A percentile compares a stretch with the other conserved stretches of the same genome.
These are phyloP conservation scores for Filosporella fistucella DNA, from an alignment of 495 filamentous ascomycete genomes.

Conservation along the genomic window DNA sequence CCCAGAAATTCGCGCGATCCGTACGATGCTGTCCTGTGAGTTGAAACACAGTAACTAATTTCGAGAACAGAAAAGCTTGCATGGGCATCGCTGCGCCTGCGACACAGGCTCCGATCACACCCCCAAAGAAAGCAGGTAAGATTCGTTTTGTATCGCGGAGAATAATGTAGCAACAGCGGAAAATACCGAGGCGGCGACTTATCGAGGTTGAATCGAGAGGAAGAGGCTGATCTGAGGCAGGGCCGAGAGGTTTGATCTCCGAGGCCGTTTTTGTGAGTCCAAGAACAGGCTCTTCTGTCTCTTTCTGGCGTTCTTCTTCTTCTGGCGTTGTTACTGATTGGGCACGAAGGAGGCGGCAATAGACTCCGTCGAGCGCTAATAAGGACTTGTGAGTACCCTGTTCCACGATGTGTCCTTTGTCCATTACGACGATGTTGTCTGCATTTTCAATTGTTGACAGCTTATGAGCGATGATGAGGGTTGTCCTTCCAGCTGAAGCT, in stretches of 20 bases:
- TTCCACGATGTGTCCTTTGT: background rate
- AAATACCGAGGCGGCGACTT: background rate
- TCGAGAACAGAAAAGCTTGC: conserved; percentile 6
- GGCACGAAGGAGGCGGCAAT: background rate
- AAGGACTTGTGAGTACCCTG: background rate
- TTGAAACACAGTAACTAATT: conserved; percentile 3
- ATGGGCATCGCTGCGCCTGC: background rate
- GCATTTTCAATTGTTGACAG: background rate
- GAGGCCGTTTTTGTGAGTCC: background rate
- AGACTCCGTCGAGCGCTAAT: background rate
- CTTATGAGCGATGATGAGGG: background rate
- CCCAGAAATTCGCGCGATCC: conserved; percentile 6
- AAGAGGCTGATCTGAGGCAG: background rate
- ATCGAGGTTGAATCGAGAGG: background rate
- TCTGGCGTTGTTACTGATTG: background rate
- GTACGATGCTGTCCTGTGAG: background rate
- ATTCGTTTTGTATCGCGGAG: background rate
- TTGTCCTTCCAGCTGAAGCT: background rate
- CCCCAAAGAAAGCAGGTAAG: background rate
- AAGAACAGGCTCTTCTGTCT: background rate
- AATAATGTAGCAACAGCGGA: background rate
- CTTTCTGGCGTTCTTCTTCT: background rate
- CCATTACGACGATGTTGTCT: background rate
- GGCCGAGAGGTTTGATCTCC: background rate
- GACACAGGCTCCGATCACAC: background rate